Evolutionary conservation across 2,329 filamentous ascomycete genomes (phyloP).

Genomic region (Xylaria sp.): DNA sequence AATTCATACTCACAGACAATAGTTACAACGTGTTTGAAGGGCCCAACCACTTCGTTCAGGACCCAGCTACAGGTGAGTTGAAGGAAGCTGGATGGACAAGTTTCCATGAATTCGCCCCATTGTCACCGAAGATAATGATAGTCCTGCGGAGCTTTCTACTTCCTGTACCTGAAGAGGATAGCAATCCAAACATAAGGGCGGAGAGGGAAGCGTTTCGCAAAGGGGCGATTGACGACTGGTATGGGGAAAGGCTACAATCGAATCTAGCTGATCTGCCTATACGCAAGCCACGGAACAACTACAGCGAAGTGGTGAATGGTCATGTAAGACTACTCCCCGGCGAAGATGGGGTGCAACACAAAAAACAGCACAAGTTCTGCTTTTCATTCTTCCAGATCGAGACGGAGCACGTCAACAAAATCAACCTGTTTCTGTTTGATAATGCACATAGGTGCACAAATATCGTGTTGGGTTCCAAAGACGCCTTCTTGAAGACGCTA

Average conservation of each 20-base stretch:
- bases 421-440: slow-evolving; percentile 42
- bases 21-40: slow-evolving; percentile 39
- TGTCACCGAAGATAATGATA: slow-evolving; percentile 39
- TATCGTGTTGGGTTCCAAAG: slow-evolving; percentile 37
- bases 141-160: slow-evolving; percentile 32
- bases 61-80: slow-evolving; percentile 27
- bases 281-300: slow-evolving; percentile 37
- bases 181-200: slow-evolving; percentile 12
- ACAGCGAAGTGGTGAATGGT: slow-evolving; percentile 34
- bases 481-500: slow-evolving; percentile 31
- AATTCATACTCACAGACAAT: slow-evolving; percentile 30
- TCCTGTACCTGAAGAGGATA: slow-evolving; percentile 34
- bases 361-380: slow-evolving; percentile 37
- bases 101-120: slow-evolving; percentile 41
- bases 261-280: slow-evolving; percentile 39
- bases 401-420: slow-evolving; percentile 37
- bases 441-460: slow-evolving; percentile 32
- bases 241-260: slow-evolving; percentile 22
- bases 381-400: slow-evolving; percentile 40
- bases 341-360: slow-evolving; percentile 21
- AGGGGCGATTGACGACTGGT: slow-evolving; percentile 14
- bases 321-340: slow-evolving; percentile 13
- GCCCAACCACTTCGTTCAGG: slow-evolving; percentile 24
- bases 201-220: slow-evolving; percentile 12
- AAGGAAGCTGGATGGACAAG: background rate